phyloP scores from a whole-genome alignment of 176 grass and related monocot genomes.

The Puccinellia tenuiflora region DNA sequence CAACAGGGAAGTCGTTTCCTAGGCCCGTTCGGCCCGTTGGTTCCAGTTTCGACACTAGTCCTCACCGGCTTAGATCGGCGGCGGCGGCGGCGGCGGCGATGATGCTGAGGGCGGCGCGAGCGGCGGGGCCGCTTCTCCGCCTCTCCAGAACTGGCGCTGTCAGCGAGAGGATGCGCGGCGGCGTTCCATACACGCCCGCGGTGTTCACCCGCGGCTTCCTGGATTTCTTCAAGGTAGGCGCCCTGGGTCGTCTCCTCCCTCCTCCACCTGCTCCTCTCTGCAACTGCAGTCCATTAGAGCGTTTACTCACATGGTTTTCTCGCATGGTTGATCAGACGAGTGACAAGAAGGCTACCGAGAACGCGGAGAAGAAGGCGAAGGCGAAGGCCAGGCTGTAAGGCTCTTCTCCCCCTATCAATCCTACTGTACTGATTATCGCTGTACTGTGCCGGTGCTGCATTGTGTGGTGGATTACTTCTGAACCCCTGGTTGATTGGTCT shows the following conservation, averaged over 20 bases:
- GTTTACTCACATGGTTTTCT: neutral
- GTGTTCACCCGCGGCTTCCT: slow-evolving; percentile 43
- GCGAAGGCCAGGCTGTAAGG: slow-evolving; percentile 76
- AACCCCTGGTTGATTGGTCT: slow-evolving; percentile 27
- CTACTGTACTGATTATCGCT: neutral
- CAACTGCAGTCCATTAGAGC: neutral
- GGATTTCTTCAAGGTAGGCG: slow-evolving; percentile 35
- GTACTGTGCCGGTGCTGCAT: neutral
- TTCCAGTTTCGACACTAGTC: neutral
- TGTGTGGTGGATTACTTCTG: neutral
- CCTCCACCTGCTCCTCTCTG: neutral
- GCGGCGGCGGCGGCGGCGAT: slow-evolving; percentile 33
- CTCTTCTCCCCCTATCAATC: slow-evolving; percentile 4
- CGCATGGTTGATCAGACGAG: slow-evolving; percentile 10
- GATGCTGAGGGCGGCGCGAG: slow-evolving; percentile 28
- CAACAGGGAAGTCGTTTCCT: fast-evolving
- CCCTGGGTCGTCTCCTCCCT: neutral
- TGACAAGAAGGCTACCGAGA: slow-evolving; percentile 50
- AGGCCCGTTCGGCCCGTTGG: neutral
- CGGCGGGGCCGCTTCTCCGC: slow-evolving; percentile 9
- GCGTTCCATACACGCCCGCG: neutral
- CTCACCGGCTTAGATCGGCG: slow-evolving; percentile 13
- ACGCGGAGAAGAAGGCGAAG: slow-evolving; percentile 42
- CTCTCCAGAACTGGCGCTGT: neutral
- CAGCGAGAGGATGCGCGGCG: neutral